phyloP scores from a whole-genome alignment of 768 basidiomycete species.

The Naganishia vaughanmartiniae region DNA sequence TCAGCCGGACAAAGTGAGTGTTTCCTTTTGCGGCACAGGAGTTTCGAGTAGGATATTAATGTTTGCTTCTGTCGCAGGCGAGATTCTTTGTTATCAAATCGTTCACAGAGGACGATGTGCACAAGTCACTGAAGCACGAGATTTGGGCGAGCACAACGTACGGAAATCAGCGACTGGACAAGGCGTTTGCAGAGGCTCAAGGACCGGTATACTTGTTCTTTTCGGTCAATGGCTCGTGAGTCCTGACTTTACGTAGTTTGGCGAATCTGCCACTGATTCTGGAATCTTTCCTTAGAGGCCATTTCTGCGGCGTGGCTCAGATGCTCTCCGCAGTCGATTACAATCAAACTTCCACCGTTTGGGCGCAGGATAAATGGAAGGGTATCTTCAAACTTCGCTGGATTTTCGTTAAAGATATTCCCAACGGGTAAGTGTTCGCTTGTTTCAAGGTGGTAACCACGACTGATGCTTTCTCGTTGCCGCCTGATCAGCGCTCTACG shows the following conservation, averaged over 20 bases:
- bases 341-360: conserved; percentile 88
- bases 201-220: conserved; percentile 98
- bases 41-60: conserved; percentile 9
- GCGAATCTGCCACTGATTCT: conserved; percentile 57
- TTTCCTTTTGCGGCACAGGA: background rate
- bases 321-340: conserved; percentile 98
- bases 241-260: background rate
- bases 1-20: conserved; percentile 35
- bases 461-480: background rate
- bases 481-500: conserved; percentile 38
- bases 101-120: conserved; percentile 98
- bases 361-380: conserved; percentile 99
- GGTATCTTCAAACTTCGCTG: conserved; percentile 97
- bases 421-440: conserved; percentile 41
- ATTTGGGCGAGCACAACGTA: conserved; percentile 97
- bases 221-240: conserved; percentile 72
- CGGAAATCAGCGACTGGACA: conserved; percentile 94
- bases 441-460: background rate
- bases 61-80: conserved; percentile 57
- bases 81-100: conserved; percentile 98
- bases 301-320: conserved; percentile 98
- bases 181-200: conserved; percentile 91
- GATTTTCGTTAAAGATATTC: conserved; percentile 90
- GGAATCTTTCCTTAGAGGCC: conserved; percentile 61
- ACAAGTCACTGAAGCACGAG: conserved; percentile 95